These are phyloP conservation scores for Phytophthora capsici DNA, from an alignment of 352 stramenopile species.

Conservation along the genomic window DNA sequence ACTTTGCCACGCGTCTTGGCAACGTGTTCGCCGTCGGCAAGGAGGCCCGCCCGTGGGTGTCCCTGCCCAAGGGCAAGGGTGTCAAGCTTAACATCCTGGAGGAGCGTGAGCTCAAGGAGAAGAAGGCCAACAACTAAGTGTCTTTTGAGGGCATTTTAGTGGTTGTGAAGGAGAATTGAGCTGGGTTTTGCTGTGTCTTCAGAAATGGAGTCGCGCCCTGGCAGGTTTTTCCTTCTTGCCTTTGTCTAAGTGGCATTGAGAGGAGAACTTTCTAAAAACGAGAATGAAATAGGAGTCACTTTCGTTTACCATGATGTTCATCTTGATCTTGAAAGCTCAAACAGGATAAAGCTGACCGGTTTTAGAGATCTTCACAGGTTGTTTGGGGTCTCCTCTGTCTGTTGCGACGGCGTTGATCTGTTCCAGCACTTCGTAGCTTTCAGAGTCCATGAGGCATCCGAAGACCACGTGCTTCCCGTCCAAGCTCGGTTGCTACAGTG, in stretches of 20 bases:
- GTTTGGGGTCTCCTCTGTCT: slow-evolving; percentile 51
- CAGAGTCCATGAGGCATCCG: slow-evolving; percentile 51
- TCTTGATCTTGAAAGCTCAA: slow-evolving; percentile 2
- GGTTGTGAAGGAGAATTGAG: slow-evolving; percentile 9
- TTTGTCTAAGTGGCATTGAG: slow-evolving; percentile 25
- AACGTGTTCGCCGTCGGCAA: slow-evolving; percentile 99
- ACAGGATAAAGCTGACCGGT: slow-evolving; percentile 56
- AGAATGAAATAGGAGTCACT: slow-evolving; percentile 42
- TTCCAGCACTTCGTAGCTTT: slow-evolving; percentile 55
- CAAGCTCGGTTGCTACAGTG: slow-evolving; percentile 48
- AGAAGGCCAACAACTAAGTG: slow-evolving; percentile 74
- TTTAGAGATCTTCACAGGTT: slow-evolving; percentile 47
- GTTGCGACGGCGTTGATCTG: slow-evolving; percentile 63
- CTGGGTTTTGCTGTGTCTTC: slow-evolving; percentile 26
- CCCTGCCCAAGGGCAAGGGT: slow-evolving; percentile 98
- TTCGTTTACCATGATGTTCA: slow-evolving; percentile 25
- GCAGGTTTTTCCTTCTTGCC: not conserved
- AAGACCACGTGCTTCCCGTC: slow-evolving; percentile 89
- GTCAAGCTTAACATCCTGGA: slow-evolving; percentile 99
- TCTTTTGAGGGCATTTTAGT: slow-evolving; percentile 9
- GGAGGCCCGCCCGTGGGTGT: slow-evolving; percentile 92
- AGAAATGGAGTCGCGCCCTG: slow-evolving; percentile 21
- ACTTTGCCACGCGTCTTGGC: slow-evolving; percentile 97
- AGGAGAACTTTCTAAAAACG: slow-evolving; percentile 45
- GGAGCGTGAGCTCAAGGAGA: slow-evolving; percentile 88